These are phyloP conservation scores for Pseudotulostoma volvatum DNA, from an alignment of 495 filamentous ascomycete species.

Conservation along the genomic window DNA sequence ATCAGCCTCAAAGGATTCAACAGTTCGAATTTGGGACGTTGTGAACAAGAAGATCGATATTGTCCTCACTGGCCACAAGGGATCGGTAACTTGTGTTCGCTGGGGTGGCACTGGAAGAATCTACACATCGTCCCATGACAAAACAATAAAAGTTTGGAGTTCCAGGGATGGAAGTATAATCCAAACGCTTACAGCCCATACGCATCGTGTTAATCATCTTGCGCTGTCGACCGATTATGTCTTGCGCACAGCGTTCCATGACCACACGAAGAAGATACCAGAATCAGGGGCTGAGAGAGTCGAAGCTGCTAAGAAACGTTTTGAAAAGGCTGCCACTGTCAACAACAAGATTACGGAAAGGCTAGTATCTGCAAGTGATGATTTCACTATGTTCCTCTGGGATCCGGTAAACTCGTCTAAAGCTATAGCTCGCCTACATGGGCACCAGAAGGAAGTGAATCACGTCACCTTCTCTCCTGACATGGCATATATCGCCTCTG, in stretches of 20 bases:
- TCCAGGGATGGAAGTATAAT: conserved; percentile 58
- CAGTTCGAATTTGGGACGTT: conserved; percentile 76
- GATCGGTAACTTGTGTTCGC: conserved; percentile 72
- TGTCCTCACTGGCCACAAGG: conserved; percentile 76
- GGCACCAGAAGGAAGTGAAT: conserved; percentile 94
- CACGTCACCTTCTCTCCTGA: conserved; percentile 89
- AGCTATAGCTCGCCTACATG: conserved; percentile 70
- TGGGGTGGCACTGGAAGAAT: conserved; percentile 87
- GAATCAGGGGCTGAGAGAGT: conserved; percentile 50
- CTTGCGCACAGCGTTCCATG: conserved; percentile 74
- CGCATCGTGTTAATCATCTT: conserved; percentile 93
- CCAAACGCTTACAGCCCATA: conserved; percentile 66
- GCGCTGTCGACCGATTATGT: conserved; percentile 86
- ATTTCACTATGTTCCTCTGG: conserved; percentile 96
- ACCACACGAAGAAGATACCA: conserved; percentile 62
- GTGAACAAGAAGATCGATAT: conserved; percentile 62
- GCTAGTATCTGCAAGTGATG: conserved; percentile 79
- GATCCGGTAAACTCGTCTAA: conserved; percentile 65
- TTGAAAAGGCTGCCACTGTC: conserved; percentile 70
- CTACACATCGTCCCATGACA: conserved; percentile 84
- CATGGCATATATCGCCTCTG: conserved; percentile 68
- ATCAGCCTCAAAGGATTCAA: conserved; percentile 80
- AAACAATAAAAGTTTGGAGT: conserved; percentile 86
- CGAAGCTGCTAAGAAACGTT: conserved; percentile 65
- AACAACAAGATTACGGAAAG: conserved; percentile 68